Conservation (phyloP, 768 basidiomycete genomes). For the Tephrocybe sp. region DNA sequence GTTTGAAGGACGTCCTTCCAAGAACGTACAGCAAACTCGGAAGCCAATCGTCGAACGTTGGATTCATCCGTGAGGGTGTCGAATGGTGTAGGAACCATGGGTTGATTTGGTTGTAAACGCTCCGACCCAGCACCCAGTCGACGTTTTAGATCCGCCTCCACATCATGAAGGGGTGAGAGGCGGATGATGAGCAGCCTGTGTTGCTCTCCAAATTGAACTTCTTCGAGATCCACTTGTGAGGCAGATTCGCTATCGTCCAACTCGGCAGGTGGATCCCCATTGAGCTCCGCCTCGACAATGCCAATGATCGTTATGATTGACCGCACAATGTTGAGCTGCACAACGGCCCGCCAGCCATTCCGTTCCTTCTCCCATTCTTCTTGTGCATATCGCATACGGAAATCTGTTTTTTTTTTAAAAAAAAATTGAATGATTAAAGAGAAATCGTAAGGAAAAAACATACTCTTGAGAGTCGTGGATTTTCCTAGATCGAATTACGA, state of each 20-base stretch:
- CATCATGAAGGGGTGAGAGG: constrained; percentile 56
- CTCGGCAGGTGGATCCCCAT: constrained; percentile 32
- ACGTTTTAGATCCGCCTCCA: constrained; percentile 63
- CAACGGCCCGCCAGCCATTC: constrained; percentile 70
- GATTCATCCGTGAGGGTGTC: constrained; percentile 29
- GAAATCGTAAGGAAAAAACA: constrained; percentile 16
- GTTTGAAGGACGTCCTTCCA: constrained; percentile 45
- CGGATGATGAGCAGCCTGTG: constrained; percentile 56
- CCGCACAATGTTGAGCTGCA: constrained; percentile 78
- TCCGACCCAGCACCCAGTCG: constrained; percentile 52
- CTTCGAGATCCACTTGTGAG: constrained; percentile 17
- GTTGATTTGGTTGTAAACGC: constrained; percentile 27
- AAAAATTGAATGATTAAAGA: too few relatives aligned
- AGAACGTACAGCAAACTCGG: constrained; percentile 55
- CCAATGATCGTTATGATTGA: constrained; percentile 66
- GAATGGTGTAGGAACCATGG: constrained; percentile 48
- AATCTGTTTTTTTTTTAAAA: too few relatives aligned
- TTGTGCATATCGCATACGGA: constrained; percentile 65
- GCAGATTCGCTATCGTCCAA: constrained; percentile 31
- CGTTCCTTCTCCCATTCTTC: constrained; percentile 68
- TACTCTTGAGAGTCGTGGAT: constrained; percentile 68
- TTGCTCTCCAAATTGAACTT: constrained; percentile 44
- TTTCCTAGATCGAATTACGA: constrained; percentile 42
- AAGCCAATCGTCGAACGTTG: constrained; percentile 24
- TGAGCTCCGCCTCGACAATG: constrained; percentile 54